A percentile compares a stretch with the other conserved stretches of the same genome.
Conservation (phyloP, 2,329 filamentous ascomycete genomes). For the Fusarium sterilihyphosum region DNA sequence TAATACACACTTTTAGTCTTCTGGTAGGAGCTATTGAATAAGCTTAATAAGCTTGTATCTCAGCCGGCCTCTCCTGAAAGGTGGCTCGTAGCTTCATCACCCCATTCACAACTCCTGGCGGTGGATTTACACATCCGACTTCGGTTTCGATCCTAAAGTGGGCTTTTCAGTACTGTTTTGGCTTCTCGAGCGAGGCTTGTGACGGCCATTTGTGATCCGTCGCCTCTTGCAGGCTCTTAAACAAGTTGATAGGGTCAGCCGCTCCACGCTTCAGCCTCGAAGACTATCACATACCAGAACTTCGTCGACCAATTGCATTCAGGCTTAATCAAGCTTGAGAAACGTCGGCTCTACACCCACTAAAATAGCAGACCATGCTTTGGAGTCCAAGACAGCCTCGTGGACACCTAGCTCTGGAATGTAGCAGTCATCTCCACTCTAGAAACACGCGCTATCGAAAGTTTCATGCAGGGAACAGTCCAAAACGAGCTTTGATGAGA, state of each 20-base stretch:
- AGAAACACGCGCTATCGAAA: not conserved
- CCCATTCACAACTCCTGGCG: too few relatives aligned
- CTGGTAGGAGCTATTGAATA: not conserved
- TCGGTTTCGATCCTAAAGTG: not conserved
- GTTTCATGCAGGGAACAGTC: not conserved
- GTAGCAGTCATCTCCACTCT: not conserved
- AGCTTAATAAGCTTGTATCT: not conserved
- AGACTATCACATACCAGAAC: not conserved
- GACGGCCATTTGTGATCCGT: fast-evolving
- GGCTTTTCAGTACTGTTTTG: not conserved
- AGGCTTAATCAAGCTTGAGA: fast-evolving
- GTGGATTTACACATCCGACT: not conserved
- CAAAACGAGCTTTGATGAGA: not conserved
- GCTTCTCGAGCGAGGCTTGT: fast-evolving
- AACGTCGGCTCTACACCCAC: not conserved
- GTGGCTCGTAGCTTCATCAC: not conserved
- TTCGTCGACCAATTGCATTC: not conserved
- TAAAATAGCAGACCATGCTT: not conserved
- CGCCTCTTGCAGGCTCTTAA: too few relatives aligned
- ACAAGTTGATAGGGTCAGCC: not conserved
- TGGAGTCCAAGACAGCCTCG: not conserved
- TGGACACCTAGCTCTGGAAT: not conserved
- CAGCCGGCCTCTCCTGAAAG: too few relatives aligned
- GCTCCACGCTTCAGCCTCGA: not conserved
- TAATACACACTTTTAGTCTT: fast-evolving